Percentiles rank a stretch among this genome's conserved stretches.
These are phyloP conservation scores for Carex scoparia DNA, from an alignment of 176 grass and related monocot genomes.

Conservation along the genomic window DNA sequence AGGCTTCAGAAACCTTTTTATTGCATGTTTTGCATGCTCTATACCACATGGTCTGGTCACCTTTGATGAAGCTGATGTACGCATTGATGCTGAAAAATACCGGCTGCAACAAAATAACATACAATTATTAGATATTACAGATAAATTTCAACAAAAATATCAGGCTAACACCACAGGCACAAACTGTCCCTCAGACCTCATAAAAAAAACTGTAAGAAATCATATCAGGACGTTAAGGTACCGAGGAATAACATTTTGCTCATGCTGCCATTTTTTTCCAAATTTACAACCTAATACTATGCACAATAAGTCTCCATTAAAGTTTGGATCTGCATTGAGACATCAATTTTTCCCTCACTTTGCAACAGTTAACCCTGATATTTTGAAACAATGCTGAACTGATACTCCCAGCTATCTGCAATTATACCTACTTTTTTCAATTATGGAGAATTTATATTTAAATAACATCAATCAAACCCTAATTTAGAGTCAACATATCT, in stretches of 20 bases:
- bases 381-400: background rate
- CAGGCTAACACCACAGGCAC: background rate
- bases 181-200: background rate
- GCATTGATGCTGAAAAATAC: constrained; percentile 66
- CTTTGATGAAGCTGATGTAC: constrained; percentile 75
- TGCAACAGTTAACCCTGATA: background rate
- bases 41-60: constrained; percentile 95
- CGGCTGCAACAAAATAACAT: constrained; percentile 41
- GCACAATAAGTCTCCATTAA: background rate
- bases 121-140: background rate
- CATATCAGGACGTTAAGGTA: background rate
- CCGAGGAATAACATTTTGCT: background rate
- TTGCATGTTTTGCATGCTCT: constrained; percentile 88
- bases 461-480: background rate
- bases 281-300: constrained; percentile 1
- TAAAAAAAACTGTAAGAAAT: background rate
- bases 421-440: background rate
- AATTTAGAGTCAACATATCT: background rate
- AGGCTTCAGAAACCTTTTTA: constrained; percentile 81
- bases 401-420: too few relatives aligned
- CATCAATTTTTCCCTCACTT: background rate
- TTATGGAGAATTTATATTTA: background rate
- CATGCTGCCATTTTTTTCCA: background rate
- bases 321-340: background rate
- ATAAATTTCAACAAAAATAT: background rate